phyloP scores from a whole-genome alignment of 192 early-diverging fungal species.

The Linnemannia elongata region DNA sequence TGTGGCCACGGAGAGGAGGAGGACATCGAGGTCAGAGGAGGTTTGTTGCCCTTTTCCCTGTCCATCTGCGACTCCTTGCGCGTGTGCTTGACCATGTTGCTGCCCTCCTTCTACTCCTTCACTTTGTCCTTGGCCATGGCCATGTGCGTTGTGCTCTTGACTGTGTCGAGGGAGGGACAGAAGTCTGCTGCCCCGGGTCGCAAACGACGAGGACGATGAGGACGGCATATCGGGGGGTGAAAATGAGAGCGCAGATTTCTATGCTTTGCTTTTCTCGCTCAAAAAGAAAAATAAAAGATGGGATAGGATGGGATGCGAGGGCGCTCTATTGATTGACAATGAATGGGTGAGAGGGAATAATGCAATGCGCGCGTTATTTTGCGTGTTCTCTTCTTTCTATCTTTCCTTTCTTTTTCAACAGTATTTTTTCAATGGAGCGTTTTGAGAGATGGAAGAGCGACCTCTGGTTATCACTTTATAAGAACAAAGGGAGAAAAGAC shows the following conservation, averaged over 20 bases:
- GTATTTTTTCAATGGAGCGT: too few species aligned
- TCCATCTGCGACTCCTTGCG: not conserved
- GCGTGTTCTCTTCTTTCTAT: not conserved
- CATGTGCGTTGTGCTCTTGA: not conserved
- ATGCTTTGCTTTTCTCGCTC: not conserved
- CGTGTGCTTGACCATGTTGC: not conserved
- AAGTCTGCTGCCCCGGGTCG: conserved; percentile 30
- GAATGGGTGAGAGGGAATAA: not conserved
- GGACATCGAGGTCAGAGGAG: not conserved
- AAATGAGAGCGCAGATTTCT: too few species aligned
- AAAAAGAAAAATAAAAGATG: not conserved
- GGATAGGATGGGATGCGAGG: too few species aligned
- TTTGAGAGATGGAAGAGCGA: too few species aligned
- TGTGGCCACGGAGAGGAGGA: not conserved
- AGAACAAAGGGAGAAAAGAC: not conserved
- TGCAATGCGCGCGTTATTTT: conserved; percentile 5
- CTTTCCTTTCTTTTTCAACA: not conserved
- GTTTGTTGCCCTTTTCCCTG: not conserved
- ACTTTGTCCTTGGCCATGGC: too few species aligned
- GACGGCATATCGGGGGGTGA: not conserved
- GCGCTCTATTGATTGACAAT: too few species aligned
- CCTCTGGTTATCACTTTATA: too few species aligned
- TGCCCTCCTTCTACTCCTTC: not conserved
- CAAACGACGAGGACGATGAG: conserved; percentile 30
- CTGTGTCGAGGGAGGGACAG: conserved; percentile 6